phyloP scores from a whole-genome alignment of 75 land plant species.

The Larix kaempferi region DNA sequence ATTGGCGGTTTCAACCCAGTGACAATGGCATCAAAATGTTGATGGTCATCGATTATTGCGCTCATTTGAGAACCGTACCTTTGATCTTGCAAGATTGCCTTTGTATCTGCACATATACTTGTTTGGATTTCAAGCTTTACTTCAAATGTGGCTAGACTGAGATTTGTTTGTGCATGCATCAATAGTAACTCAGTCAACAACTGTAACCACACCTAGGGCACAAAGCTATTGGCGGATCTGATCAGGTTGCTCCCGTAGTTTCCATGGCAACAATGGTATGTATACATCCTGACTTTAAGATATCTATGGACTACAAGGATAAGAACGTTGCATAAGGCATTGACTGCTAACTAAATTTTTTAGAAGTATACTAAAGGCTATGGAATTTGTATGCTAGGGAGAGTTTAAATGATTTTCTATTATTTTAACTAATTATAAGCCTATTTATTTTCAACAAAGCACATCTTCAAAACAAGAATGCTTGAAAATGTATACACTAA shows the following conservation, averaged over 20 bases:
- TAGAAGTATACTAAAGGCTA: background rate
- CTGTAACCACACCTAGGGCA: slow-evolving; percentile 26
- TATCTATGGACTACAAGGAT: background rate
- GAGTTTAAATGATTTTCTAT: background rate
- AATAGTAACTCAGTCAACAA: slow-evolving; percentile 29
- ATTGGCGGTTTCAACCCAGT: slow-evolving; percentile 78
- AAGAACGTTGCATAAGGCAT: background rate
- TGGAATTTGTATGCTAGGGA: background rate
- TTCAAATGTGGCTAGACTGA: background rate
- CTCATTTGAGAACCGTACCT: slow-evolving; percentile 51
- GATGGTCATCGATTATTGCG: slow-evolving; percentile 68
- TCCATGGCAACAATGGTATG: slow-evolving; percentile 43
- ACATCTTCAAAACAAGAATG: background rate
- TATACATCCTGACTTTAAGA: slow-evolving; percentile 1
- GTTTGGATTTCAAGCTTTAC: background rate
- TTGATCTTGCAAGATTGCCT: slow-evolving; percentile 39
- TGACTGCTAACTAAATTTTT: background rate
- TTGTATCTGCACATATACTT: slow-evolving; percentile 24
- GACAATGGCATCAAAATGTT: slow-evolving; percentile 76
- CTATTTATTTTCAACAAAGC: background rate
- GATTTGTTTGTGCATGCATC: slow-evolving; percentile 15
- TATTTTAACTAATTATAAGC: background rate
- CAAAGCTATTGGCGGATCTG: slow-evolving; percentile 39
- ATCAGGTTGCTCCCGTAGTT: slow-evolving; percentile 33
- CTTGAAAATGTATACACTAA: background rate